Evolutionary conservation across 1,139 yeast genomes (phyloP).

Genomic region (Lodderomyces oxycetoniae): DNA sequence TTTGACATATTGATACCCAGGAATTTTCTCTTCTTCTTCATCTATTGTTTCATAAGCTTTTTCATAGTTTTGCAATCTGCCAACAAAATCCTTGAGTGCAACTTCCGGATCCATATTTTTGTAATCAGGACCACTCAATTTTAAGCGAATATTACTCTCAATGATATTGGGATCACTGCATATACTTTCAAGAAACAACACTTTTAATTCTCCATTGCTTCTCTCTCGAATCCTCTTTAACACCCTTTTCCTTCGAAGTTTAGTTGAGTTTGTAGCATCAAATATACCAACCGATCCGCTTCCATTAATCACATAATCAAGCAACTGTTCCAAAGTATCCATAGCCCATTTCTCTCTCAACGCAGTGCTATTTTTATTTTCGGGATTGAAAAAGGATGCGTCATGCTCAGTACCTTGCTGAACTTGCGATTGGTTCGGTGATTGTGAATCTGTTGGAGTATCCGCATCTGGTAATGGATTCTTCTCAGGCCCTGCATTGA

Average conservation of each 20-base stretch:
- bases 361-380: conserved; percentile 57
- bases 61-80: conserved; percentile 77
- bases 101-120: conserved; percentile 75
- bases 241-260: conserved; percentile 63
- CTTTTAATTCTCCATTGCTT: conserved; percentile 70
- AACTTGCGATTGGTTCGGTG: conserved; percentile 12
- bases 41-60: conserved; percentile 88
- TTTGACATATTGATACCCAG: conserved; percentile 77
- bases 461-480: conserved; percentile 64
- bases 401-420: conserved; percentile 40
- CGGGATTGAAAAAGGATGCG: conserved; percentile 85
- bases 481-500: conserved; percentile 64
- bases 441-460: conserved; percentile 25
- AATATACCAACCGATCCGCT: conserved; percentile 91
- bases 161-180: conserved; percentile 77
- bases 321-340: conserved; percentile 81
- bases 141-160: conserved; percentile 76
- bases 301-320: conserved; percentile 75
- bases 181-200: conserved; percentile 78
- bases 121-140: conserved; percentile 92
- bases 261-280: conserved; percentile 93
- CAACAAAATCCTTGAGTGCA: conserved; percentile 78
- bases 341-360: conserved; percentile 93
- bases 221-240: conserved; percentile 66
- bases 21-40: conserved; percentile 60